phyloP scores from a whole-genome alignment of 23 red algal species.

The Gracilaria gracilis region DNA sequence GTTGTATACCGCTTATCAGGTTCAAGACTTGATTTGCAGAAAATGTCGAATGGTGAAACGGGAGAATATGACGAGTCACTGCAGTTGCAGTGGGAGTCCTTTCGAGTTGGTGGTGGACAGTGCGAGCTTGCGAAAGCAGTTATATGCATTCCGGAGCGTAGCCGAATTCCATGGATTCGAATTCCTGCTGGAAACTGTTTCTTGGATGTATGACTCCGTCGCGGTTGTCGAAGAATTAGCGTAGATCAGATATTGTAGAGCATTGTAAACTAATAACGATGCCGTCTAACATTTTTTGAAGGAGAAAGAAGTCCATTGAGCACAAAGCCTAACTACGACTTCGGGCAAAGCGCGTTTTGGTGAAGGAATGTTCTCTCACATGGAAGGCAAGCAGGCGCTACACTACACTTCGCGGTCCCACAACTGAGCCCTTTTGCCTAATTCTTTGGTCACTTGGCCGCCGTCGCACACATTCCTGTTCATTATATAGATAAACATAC shows the following conservation, averaged over 20 bases:
- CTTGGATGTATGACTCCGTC: slow-evolving; percentile 57
- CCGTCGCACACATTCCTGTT: too few relatives aligned
- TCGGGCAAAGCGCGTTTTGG: too few relatives aligned
- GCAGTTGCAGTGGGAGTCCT: slow-evolving; percentile 52
- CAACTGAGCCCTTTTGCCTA: too few relatives aligned
- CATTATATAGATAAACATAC: too few relatives aligned
- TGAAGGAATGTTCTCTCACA: too few relatives aligned
- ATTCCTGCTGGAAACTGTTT: slow-evolving; percentile 57
- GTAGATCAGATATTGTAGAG: not conserved
- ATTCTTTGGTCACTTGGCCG: too few relatives aligned
- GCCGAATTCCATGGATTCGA: slow-evolving; percentile 70
- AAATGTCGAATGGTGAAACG: slow-evolving; percentile 75
- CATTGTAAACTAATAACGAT: not conserved
- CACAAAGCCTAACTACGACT: too few relatives aligned
- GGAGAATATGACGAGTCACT: slow-evolving; percentile 74
- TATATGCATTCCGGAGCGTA: slow-evolving; percentile 60
- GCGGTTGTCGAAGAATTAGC: not conserved
- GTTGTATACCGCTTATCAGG: slow-evolving; percentile 67
- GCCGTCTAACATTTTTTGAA: not conserved
- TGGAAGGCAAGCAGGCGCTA: too few relatives aligned
- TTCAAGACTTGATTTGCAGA: slow-evolving; percentile 78
- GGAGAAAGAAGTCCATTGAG: too few relatives aligned
- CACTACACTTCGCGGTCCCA: too few relatives aligned
- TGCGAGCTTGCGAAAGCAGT: slow-evolving; percentile 30
- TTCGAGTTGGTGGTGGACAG: slow-evolving; percentile 46